Evolutionary conservation across 1,284 basidiomycete species (phyloP), one percentile per base, ranked within the genome.

Genomic region (Ustilago xerochloae): DNA sequence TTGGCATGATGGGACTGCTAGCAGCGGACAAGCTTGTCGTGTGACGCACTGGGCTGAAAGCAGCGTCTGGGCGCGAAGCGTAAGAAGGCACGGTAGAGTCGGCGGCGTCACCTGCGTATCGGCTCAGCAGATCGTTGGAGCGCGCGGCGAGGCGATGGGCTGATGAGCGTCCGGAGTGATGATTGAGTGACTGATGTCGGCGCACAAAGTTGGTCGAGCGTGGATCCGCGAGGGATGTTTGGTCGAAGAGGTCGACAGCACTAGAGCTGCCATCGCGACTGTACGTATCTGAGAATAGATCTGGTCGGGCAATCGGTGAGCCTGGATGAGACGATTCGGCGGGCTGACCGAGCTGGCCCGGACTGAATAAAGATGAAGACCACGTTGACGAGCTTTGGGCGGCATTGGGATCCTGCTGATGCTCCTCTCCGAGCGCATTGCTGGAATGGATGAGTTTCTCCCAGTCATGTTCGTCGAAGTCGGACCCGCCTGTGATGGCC

Each of bases 181-280:
- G 72, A 36, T 79, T 79, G 66, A 79, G 74, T n/a, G 78, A 79
- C 51, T 79, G 78, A 39, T 76, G 78, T 24, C 78, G 63, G 22
- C 78, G 71, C 1, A 79, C 47, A 12, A 71, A 54, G 46, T 56
- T 49, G 16, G 59, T n/a, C 10, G 62, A 64, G 33, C 56, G 54
- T 9, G 66, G 41, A 7, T 68, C 65, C 15, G 75, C 38, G 15
- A 57, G 69, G 41, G 55, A 47, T 15, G 45, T n/a, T 9, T 64
- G 43, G 6, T 72, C 77, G 43, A 71, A 55, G 0, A 51, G 36
- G 28, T 59, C 63, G 12, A 38, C 35, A 18, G 48, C 52, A 46
- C 28, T 58, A 33, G 49, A 41, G 58, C 70, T 74, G 30, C 63
- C 58, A 33, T 41, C 51, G 36, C 20, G 57, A 15, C 54, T 48